Conservation (phyloP, 225 moss, liverwort and hornwort species). For the Climacium dendroides region DNA sequence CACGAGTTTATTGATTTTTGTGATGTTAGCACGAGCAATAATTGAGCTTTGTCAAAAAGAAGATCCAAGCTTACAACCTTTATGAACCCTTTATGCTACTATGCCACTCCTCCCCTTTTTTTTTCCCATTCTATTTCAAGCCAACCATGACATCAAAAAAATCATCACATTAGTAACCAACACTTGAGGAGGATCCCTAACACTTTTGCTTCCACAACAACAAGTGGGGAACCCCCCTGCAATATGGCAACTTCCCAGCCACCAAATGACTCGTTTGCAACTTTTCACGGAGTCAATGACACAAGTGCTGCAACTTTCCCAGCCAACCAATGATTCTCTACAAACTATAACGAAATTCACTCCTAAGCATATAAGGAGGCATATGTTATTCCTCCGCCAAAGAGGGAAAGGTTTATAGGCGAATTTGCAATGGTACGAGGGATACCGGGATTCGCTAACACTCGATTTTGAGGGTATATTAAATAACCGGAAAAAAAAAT, state of each 20-base stretch:
- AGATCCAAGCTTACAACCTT: accelerated
- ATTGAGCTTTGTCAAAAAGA: background rate
- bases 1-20: background rate
- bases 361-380: accelerated
- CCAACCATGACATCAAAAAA: too few relatives aligned
- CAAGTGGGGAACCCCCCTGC: accelerated
- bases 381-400: background rate
- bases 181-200: accelerated
- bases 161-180: background rate
- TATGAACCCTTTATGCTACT: accelerated
- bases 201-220: background rate
- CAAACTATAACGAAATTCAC: background rate
- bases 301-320: background rate
- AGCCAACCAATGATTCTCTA: background rate
- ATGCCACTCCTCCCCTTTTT: too few relatives aligned
- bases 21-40: background rate
- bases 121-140: background rate
- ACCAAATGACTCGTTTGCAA: background rate
- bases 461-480: background rate
- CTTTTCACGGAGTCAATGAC: background rate
- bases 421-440: background rate
- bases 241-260: background rate
- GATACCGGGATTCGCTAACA: accelerated
- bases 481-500: background rate
- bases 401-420: background rate